These are phyloP conservation scores for Plasmodium coatneyi DNA, from an alignment of 169 alveolate species.

Conservation along the genomic window DNA sequence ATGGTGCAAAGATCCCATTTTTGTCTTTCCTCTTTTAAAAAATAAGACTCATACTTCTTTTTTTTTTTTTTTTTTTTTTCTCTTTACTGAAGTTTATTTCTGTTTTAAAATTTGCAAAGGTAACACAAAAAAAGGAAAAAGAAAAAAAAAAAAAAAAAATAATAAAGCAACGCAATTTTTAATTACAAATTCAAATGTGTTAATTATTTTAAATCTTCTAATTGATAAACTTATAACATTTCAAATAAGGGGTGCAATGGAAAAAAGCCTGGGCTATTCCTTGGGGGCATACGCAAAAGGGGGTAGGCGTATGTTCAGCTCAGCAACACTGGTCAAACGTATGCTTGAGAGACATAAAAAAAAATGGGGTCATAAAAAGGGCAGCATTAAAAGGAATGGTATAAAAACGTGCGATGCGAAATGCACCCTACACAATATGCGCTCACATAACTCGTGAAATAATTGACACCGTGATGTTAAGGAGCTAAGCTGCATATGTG, in stretches of 20 bases:
- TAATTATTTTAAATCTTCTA: constrained; percentile 45
- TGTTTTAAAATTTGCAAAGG: constrained; percentile 4
- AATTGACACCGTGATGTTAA: neutral
- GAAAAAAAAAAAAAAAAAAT: neutral
- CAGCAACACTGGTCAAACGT: neutral
- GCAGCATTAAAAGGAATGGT: neutral
- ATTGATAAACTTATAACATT: constrained; percentile 46
- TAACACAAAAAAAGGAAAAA: constrained; percentile 17
- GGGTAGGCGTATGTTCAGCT: neutral
- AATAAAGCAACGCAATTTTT: constrained; percentile 16
- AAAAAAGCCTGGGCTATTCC: neutral
- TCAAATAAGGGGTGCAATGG: neutral
- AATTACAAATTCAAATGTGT: constrained; percentile 64
- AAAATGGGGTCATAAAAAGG: neutral
- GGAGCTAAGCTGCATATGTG: neutral
- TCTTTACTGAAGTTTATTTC: neutral
- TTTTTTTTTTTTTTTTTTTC: neutral
- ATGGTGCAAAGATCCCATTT: neutral
- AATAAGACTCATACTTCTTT: neutral
- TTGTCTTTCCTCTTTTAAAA: neutral
- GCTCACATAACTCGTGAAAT: neutral
- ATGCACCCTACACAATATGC: neutral
- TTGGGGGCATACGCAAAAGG: neutral
- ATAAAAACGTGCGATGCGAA: neutral
- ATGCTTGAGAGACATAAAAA: constrained; percentile 2